phyloP scores from a whole-genome alignment of 2,329 filamentous ascomycete genomes.

The Diaporthe longicolla region DNA sequence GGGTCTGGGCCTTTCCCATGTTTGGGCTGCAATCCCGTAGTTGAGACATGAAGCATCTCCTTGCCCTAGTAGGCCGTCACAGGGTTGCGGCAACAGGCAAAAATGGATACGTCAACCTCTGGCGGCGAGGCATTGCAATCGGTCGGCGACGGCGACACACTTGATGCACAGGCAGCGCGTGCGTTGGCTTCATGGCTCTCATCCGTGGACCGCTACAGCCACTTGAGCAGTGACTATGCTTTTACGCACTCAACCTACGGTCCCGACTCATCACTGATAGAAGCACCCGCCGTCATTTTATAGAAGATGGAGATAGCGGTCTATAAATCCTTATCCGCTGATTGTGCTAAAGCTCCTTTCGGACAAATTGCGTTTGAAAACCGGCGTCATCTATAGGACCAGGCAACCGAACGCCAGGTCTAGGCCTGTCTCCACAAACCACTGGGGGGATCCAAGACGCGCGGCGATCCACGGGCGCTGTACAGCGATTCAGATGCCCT shows the following conservation, averaged over 20 bases:
- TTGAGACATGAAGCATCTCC: conserved; percentile 55
- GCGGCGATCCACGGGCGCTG: conserved; percentile 44
- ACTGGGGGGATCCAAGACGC: conserved; percentile 43
- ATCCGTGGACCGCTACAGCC: conserved; percentile 39
- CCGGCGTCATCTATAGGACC: conserved; percentile 52
- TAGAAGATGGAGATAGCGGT: conserved; percentile 48
- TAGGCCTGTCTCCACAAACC: conserved; percentile 47
- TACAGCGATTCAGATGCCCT: conserved; percentile 52
- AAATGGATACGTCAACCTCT: conserved; percentile 47
- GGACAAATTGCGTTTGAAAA: conserved; percentile 49
- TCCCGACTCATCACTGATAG: conserved; percentile 46
- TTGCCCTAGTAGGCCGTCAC: conserved; percentile 52
- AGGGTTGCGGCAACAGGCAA: conserved; percentile 49
- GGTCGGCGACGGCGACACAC: conserved; percentile 60
- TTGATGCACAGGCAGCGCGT: conserved; percentile 55
- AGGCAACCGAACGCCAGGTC: conserved; percentile 53
- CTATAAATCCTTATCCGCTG: conserved; percentile 46
- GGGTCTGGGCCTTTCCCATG: conserved; percentile 45
- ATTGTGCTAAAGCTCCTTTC: conserved; percentile 46
- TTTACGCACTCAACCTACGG: conserved; percentile 49
- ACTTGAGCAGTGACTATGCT: conserved; percentile 48
- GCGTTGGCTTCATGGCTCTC: conserved; percentile 45
- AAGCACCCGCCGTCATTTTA: conserved; percentile 45
- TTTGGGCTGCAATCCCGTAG: conserved; percentile 50
- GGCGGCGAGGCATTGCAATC: conserved; percentile 42